Evolutionary conservation across 352 stramenopile species (phyloP), one percentile per base, ranked within the genome.

Genomic region (Pilasporangium apinafurcum): DNA sequence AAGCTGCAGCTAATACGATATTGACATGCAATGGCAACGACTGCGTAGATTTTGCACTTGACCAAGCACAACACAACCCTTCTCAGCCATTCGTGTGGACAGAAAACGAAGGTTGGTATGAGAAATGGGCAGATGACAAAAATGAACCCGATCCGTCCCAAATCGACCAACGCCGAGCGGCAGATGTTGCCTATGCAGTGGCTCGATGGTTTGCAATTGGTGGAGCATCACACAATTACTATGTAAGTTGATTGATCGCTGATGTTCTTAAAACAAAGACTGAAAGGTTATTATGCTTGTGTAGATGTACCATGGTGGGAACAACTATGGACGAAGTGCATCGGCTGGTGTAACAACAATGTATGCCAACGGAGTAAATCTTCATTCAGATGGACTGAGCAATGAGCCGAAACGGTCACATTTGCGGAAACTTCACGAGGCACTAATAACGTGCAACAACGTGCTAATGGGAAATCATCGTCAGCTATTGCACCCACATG

Each of bases 281-380:
- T 9, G 32, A 7, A 18, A n/a, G 4, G 8, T 42, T 34, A 18
- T 13, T 39, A 16, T 9, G n/a, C 33, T 43, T 14, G 24, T 53
- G 25, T 33, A 87, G 71, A 87, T 87, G 75, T 87, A 87, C 35
- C 67, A 87, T 29, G 75, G 75, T 14, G 75, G 75, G 5, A 87
- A 87, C 58, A 87, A 87, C 41, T 87, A 82, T 35, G 75, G 75
- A 2, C 72, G 75, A 24, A 57, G 51, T 24, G 66, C 75, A 1
- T 65, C 75, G 8, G 75, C 71, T 16, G 71, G 71, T n/a, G 75
- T 87, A 32, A 72, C 75, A 4, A 87, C 68, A 4, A 85, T 74
- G 59, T 87, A 87, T 51, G 75, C 75, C 0, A 65, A 87, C 24
- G 71, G 69, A 27, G 75, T 83, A 16, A 87, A 82, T 40, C 37